Evolutionary conservation across 371 early-diverging fungal genomes (phyloP).

Genomic region (Rhizomucor pusillus): DNA sequence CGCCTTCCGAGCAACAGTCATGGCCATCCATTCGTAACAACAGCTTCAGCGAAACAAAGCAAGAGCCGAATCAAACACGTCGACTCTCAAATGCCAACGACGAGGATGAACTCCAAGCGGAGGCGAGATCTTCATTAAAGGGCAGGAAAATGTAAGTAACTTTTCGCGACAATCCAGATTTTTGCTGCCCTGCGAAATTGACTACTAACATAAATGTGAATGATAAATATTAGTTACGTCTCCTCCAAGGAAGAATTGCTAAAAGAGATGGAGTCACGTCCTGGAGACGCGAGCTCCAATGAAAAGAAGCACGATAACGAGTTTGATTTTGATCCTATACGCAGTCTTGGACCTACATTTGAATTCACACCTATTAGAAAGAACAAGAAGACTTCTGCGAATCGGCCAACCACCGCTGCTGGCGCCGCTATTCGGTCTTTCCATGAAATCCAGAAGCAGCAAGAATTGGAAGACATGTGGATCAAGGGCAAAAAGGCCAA

Average conservation of each 20-base stretch:
- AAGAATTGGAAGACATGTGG: slow-evolving; percentile 35
- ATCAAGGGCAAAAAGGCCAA: slow-evolving; percentile 29
- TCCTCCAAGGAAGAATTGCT: slow-evolving; percentile 18
- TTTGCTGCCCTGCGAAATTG: no score
- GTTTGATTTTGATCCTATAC: slow-evolving; percentile 22
- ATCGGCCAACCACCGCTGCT: not conserved
- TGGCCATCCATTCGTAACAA: no score
- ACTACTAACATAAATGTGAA: no score
- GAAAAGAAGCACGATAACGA: not conserved
- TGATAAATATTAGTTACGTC: slow-evolving; percentile 19
- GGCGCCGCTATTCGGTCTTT: slow-evolving; percentile 19
- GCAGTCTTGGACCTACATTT: slow-evolving; percentile 26
- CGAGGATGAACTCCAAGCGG: no score
- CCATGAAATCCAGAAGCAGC: slow-evolving; percentile 42
- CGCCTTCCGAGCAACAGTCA: slow-evolving; percentile 1
- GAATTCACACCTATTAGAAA: slow-evolving; percentile 26
- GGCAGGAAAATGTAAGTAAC: slow-evolving; percentile 40
- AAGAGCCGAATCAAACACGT: not conserved
- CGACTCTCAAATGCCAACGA: not conserved
- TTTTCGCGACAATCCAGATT: no score
- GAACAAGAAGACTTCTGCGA: no score
- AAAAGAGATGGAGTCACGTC: slow-evolving; percentile 2
- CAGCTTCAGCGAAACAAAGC: not conserved
- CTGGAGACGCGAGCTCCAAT: not conserved
- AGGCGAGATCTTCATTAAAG: slow-evolving; percentile 11